These are phyloP conservation scores for Heterobasidion annosum DNA, from an alignment of 1,284 basidiomycete genomes.

Conservation along the genomic window DNA sequence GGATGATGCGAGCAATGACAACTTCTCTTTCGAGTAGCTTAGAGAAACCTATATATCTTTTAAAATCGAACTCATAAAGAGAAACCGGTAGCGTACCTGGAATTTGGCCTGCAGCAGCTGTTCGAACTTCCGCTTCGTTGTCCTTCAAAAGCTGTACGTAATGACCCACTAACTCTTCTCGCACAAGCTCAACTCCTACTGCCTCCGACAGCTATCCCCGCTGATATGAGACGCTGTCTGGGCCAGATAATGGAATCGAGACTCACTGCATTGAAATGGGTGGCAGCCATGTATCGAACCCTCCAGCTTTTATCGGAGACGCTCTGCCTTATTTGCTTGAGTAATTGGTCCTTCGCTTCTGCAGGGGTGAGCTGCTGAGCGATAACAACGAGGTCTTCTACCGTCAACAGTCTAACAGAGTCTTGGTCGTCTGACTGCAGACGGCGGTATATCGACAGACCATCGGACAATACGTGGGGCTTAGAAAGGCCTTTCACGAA, in stretches of 20 bases:
- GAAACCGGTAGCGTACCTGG: conserved; percentile 55
- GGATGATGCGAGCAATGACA: conserved; percentile 88
- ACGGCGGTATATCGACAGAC: conserved; percentile 89
- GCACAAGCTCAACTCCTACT: conserved; percentile 85
- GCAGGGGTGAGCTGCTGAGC: conserved; percentile 76
- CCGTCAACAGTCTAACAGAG: conserved; percentile 92
- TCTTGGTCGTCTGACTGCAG: conserved; percentile 97
- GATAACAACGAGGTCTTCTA: conserved; percentile 93
- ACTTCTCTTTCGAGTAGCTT: conserved; percentile 93
- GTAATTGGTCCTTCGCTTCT: conserved; percentile 87
- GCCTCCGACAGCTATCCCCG: conserved; percentile 74
- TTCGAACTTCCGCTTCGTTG: conserved; percentile 98
- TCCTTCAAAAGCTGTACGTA: conserved; percentile 95
- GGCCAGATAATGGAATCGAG: neutral
- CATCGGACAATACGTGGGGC: conserved; percentile 79
- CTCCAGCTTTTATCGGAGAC: conserved; percentile 98
- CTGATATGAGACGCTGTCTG: neutral
- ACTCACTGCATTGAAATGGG: conserved; percentile 89
- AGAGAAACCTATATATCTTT: conserved; percentile 66
- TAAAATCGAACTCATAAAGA: neutral
- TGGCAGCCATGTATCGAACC: conserved; percentile 98
- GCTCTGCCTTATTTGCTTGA: conserved; percentile 82
- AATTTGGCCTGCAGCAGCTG: conserved; percentile 92
- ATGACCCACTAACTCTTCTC: conserved; percentile 90
- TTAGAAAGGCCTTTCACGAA: conserved; percentile 73